Base-by-base conservation (phyloP, 257 asterid species). In the Solanum ahanhuiri region DNA sequence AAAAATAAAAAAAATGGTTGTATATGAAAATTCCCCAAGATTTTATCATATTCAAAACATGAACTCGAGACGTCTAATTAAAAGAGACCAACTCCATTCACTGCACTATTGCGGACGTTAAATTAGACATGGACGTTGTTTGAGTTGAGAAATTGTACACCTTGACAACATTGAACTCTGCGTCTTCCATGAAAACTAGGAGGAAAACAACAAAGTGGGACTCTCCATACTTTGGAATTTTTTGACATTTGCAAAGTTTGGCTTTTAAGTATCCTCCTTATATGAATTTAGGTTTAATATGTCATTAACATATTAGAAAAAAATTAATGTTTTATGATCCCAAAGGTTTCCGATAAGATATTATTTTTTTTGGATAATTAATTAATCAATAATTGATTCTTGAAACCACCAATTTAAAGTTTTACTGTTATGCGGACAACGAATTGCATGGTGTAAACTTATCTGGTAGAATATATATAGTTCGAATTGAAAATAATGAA, bases 181-280 rank as follows among this genome's bases (percentile, higher is more conserved):
- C 9, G 64, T 83, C 66, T 64, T 64, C 63, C 86, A 83, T 39
- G 86, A 84, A 84, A 84, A 39, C 86, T 66, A 66, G 86, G 43
- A 81, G 43, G 11, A 81, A 81, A 28, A 22, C 67, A 81, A 81
- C 67, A 81, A 79, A 28, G 30, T 25, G 67, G 39, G 84, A 39
- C 33, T 81, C 30, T 48, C 41, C 23, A 30, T 28, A 17, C 28
- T 45, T 9, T 6, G 67, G 83, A 77, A 25, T 79, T 48, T 79
- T 79, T 48, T 15, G 18, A 48, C 43, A 79, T 45, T 79, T 48
- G 67, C 67, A 17, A 43, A 28, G 10, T 79, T 79, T 43, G 83
- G 5, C 25, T 15, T 77, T 43, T 43, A 15, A 12, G 25, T 25
- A 45, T 17, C 64, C 33, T 20, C 54, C 63, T 28, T 17, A 4